Evolutionary conservation across 306 rosid species (phyloP).

Genomic region (Neltuma alba): DNA sequence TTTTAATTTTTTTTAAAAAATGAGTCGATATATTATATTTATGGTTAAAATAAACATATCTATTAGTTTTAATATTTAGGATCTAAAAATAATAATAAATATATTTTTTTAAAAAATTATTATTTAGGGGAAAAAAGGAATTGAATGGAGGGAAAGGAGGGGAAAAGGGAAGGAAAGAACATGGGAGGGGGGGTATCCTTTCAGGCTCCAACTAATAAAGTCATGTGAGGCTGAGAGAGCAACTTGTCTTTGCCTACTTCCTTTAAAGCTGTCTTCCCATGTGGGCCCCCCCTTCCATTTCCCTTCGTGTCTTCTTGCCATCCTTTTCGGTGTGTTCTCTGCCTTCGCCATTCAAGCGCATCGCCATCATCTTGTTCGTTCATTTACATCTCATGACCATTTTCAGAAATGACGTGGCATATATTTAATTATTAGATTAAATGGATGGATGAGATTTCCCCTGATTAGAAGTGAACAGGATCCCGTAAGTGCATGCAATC

Average conservation of each 20-base stretch:
- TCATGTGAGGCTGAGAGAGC: conserved; percentile 70
- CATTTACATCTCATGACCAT: neutral
- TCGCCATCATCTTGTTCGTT: neutral
- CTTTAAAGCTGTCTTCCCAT: conserved; percentile 34
- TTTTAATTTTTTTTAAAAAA: too few relatives aligned
- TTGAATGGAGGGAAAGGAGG: neutral
- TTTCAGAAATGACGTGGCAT: neutral
- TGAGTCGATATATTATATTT: too few relatives aligned
- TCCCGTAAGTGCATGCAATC: neutral
- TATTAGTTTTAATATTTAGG: too few relatives aligned
- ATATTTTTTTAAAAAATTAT: neutral
- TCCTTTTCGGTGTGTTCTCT: neutral
- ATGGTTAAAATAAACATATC: too few relatives aligned
- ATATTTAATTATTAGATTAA: neutral
- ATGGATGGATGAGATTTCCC: neutral
- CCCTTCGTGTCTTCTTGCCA: neutral
- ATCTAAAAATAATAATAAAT: too few relatives aligned
- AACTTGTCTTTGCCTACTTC: conserved; percentile 63
- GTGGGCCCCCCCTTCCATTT: conserved; percentile 39
- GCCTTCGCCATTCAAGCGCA: neutral
- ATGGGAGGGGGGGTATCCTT: conserved; percentile 58
- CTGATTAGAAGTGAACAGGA: neutral
- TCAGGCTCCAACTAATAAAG: conserved; percentile 67
- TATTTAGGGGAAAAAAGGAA: too few relatives aligned
- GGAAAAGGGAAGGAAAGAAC: conserved; percentile 41